Evolutionary conservation across 139 green algal species (phyloP).

Genomic region (Auxenochlorella pyrenoidosa): DNA sequence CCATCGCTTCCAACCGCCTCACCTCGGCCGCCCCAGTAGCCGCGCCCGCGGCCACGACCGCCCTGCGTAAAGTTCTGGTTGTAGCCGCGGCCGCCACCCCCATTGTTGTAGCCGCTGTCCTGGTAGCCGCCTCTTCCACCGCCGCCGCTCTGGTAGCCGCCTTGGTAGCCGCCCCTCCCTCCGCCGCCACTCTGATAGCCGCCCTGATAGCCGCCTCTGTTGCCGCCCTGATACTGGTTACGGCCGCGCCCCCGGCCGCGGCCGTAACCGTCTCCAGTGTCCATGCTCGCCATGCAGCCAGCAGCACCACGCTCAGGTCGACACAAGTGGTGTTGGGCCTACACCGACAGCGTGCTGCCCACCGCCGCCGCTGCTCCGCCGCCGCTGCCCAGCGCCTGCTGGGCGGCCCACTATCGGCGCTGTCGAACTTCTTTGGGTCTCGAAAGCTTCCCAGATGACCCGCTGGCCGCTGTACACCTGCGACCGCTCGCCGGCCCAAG

Average conservation of each 20-base stretch:
- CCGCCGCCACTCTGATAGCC: not conserved
- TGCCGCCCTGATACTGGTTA: slow-evolving; percentile 17
- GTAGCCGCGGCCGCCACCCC: slow-evolving; percentile 39
- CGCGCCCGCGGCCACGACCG: not conserved
- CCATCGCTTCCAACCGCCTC: not conserved
- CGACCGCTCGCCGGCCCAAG: too few species aligned
- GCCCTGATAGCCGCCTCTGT: slow-evolving; percentile 29
- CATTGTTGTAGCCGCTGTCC: not conserved
- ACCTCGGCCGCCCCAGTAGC: slow-evolving; percentile 38
- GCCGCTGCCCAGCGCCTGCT: not conserved
- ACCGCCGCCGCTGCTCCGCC: not conserved
- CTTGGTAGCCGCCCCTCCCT: slow-evolving; percentile 33
- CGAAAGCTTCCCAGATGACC: too few species aligned
- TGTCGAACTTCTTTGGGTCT: too few species aligned
- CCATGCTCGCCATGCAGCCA: slow-evolving; percentile 29
- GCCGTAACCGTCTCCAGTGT: slow-evolving; percentile 36
- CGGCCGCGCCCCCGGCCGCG: slow-evolving; percentile 11
- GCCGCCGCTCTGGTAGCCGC: not conserved
- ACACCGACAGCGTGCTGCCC: too few species aligned
- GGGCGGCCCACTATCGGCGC: not conserved
- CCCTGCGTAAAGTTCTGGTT: slow-evolving; percentile 19
- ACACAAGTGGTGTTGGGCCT: too few species aligned
- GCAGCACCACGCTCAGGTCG: too few species aligned
- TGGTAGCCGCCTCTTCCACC: slow-evolving; percentile 11
- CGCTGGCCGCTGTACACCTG: too few species aligned